Percentiles rank a stretch among this genome's conserved stretches.
These are phyloP conservation scores for Sporothrix brasiliensis DNA, from an alignment of 2,329 filamentous ascomycete species.

Conservation along the genomic window DNA sequence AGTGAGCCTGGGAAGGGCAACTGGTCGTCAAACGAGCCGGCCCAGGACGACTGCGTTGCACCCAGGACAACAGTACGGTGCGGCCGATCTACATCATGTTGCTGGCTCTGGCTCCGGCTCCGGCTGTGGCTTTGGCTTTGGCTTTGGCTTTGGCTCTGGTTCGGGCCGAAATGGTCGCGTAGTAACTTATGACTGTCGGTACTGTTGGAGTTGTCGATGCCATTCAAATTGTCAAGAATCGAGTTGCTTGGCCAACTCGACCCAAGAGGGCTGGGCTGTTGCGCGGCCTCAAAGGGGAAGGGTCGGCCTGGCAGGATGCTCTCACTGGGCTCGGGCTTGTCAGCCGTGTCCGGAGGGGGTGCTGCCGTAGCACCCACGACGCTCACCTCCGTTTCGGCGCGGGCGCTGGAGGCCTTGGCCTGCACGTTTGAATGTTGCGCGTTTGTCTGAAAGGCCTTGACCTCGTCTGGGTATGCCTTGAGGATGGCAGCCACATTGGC, in stretches of 20 bases:
- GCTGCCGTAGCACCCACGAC: not conserved
- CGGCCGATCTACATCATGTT: not conserved
- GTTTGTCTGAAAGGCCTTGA: conserved; percentile 22
- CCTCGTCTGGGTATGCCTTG: conserved; percentile 32
- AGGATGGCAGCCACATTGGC: conserved; percentile 33
- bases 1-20: conserved; percentile 29
- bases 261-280: not conserved
- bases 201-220: not conserved
- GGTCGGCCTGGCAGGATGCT: conserved; percentile 5
- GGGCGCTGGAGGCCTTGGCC: not conserved
- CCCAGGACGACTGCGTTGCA: conserved; percentile 21
- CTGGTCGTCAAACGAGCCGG: not conserved
- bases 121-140: not conserved
- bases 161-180: not conserved
- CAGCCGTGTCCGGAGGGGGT: not conserved
- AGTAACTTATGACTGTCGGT: not conserved
- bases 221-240: not conserved
- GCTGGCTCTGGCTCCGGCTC: conserved; percentile 12
- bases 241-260: conserved; percentile 11
- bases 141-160: not conserved
- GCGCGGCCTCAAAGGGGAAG: not conserved
- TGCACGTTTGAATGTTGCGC: not conserved
- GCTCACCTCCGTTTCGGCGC: not conserved
- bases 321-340: not conserved
- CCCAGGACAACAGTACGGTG: not conserved